Conservation (phyloP, 352 stramenopile species). For the Globisporangium barbulae region DNA sequence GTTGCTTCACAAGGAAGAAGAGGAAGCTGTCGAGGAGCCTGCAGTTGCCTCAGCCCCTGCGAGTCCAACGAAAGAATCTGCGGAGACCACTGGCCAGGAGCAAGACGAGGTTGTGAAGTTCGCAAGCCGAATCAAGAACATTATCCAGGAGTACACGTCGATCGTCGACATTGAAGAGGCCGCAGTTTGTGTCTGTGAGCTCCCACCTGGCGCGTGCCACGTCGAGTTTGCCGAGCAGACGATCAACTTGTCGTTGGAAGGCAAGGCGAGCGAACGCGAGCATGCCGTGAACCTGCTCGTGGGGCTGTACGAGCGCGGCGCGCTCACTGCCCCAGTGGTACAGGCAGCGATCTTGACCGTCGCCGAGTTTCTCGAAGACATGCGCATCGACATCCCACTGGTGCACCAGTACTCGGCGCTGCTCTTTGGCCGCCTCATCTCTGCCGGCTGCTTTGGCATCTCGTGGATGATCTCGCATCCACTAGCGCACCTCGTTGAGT, state of each 20-base stretch:
- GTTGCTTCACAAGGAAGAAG: slow-evolving; percentile 42
- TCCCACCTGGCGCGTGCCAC: slow-evolving; percentile 45
- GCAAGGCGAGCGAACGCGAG: slow-evolving; percentile 65
- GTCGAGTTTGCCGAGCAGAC: slow-evolving; percentile 69
- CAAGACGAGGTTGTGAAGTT: slow-evolving; percentile 40
- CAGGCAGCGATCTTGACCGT: slow-evolving; percentile 63
- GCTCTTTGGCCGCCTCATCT: slow-evolving; percentile 73
- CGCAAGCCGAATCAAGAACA: slow-evolving; percentile 80
- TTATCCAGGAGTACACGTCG: slow-evolving; percentile 82
- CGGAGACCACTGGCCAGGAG: slow-evolving; percentile 7
- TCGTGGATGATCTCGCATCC: slow-evolving; percentile 75
- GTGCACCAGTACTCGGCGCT: slow-evolving; percentile 77
- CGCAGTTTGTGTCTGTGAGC: slow-evolving; percentile 60
- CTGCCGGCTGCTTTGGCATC: slow-evolving; percentile 75
- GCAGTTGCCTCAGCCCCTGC: slow-evolving; percentile 8
- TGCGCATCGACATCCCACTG: slow-evolving; percentile 83
- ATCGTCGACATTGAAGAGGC: slow-evolving; percentile 80
- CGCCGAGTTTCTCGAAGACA: slow-evolving; percentile 83
- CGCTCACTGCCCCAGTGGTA: slow-evolving; percentile 67
- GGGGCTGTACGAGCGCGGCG: slow-evolving; percentile 63
- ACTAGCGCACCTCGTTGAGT: slow-evolving; percentile 52
- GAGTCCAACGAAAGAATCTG: neutral
- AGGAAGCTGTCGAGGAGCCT: slow-evolving; percentile 3
- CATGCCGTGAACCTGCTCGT: slow-evolving; percentile 76
- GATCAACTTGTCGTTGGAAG: slow-evolving; percentile 69